Base-by-base conservation (phyloP, 345 rosid species). In the Gossypium longicalyx region DNA sequence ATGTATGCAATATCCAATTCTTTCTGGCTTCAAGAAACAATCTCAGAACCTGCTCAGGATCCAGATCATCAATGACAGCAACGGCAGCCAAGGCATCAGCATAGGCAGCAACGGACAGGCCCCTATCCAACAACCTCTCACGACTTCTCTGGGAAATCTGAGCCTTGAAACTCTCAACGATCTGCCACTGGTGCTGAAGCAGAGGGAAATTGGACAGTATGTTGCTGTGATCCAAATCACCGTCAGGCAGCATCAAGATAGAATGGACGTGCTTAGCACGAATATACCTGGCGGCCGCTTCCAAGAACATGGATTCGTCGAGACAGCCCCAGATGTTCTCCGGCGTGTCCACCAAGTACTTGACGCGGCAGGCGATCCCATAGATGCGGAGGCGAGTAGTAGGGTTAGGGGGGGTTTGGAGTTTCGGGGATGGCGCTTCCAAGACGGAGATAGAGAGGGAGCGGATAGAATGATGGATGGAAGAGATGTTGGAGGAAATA, bases 291-390 rank as follows among this genome's bases (percentile, higher is more conserved):
- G 87, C 90, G 1, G 97, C 94, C 25, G 97, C 94, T 74, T 93
- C 97, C 67, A 93, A 78, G 78, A 93, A 91, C 93, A 91, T 91
- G 6, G 88, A 93, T 83, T 93, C 98, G 59, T 93, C 98, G 59
- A 93, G 87, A 84, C 94, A 93, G 2, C 97, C 98, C 98, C 98
- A 93, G 27, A 91, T 93, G 70, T 91, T 93, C 87, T 93, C 98
- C 17, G 98, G 98, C 7, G 98, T 89, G 80, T 93, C 98, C 7
- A 93, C 98, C 61, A 93, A 73, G 74, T 93, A 93, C 87, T 93
- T 93, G 59, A 93, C 97, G 0, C 98, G 97, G 77, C 98, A 91
- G 3, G 98, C 94, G 64, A 87, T 84, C 70, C 93, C 94, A 63
- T 93, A 93, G 57, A 87, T 82, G 38, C 79, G 78, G 76, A 83